Evolutionary conservation across 108 stramenopile species (phyloP).

Genomic region (Pseudonitzschia multistriata): DNA sequence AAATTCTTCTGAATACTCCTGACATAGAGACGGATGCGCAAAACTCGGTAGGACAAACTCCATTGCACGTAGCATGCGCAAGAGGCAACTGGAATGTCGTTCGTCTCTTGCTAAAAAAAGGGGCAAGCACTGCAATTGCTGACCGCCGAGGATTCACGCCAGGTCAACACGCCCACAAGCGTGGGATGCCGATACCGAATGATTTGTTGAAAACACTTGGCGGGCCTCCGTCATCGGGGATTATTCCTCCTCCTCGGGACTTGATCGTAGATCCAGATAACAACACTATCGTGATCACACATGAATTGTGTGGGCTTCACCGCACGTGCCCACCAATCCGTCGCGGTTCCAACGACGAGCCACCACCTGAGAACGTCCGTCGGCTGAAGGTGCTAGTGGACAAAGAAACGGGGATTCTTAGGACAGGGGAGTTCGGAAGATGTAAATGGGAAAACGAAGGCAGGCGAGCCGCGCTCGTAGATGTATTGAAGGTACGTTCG

Average conservation of each 20-base stretch:
- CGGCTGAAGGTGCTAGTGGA: slow-evolving; percentile 80
- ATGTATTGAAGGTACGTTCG: slow-evolving; percentile 77
- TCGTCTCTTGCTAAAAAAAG: slow-evolving; percentile 62
- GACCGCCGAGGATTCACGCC: slow-evolving; percentile 83
- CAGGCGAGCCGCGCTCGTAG: slow-evolving; percentile 74
- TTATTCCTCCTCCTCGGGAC: slow-evolving; percentile 62
- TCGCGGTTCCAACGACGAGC: slow-evolving; percentile 63
- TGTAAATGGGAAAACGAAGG: slow-evolving; percentile 72
- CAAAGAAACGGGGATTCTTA: slow-evolving; percentile 75
- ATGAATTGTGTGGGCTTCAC: slow-evolving; percentile 80
- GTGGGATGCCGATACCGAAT: slow-evolving; percentile 83
- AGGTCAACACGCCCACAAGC: slow-evolving; percentile 69
- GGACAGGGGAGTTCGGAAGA: slow-evolving; percentile 65
- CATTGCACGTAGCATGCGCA: slow-evolving; percentile 75
- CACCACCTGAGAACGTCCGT: slow-evolving; percentile 86
- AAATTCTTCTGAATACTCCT: slow-evolving; percentile 56
- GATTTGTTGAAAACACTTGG: slow-evolving; percentile 60
- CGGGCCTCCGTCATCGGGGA: slow-evolving; percentile 44
- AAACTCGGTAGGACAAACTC: slow-evolving; percentile 77
- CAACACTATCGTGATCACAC: slow-evolving; percentile 68
- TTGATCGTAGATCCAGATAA: slow-evolving; percentile 82
- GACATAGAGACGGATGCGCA: slow-evolving; percentile 79
- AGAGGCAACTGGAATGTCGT: slow-evolving; percentile 83
- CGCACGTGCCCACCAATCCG: slow-evolving; percentile 82
- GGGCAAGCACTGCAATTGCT: slow-evolving; percentile 52